A percentile compares a stretch with the other conserved stretches of the same genome.
Evolutionary conservation across 106 monocot species (phyloP).

Genomic region (Alisma plantagoaquatica): DNA sequence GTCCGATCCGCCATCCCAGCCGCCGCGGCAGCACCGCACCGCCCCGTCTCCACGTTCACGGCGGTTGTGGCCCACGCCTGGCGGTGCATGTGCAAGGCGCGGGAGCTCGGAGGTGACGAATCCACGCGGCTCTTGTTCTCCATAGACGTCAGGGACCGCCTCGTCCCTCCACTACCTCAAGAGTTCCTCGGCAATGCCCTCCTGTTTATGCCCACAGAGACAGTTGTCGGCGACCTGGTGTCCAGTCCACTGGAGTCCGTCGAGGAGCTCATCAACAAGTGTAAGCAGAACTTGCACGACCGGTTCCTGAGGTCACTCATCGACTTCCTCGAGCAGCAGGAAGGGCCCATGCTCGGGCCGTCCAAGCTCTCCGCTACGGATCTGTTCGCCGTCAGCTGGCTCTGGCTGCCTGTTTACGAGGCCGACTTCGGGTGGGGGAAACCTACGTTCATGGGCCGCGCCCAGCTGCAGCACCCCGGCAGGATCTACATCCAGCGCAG

Average conservation of each 20-base stretch:
- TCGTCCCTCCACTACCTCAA: conserved; percentile 32
- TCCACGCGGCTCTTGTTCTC: conserved; percentile 30
- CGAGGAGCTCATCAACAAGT: conserved; percentile 15
- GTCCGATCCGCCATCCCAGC: neutral
- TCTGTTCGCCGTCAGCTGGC: conserved; percentile 34
- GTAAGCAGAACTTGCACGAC: conserved; percentile 5
- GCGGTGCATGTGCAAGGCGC: conserved; percentile 43
- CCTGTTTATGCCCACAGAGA: conserved; percentile 9
- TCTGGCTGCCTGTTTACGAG: conserved; percentile 24
- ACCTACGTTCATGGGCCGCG: conserved; percentile 34
- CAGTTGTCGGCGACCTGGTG: conserved; percentile 13
- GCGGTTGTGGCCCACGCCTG: conserved; percentile 41
- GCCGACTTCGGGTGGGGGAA: conserved; percentile 61
- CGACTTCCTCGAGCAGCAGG: conserved; percentile 32
- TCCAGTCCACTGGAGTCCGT: conserved; percentile 1
- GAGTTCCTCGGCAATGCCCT: conserved; percentile 45
- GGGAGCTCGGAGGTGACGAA: conserved; percentile 10
- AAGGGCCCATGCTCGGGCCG: conserved; percentile 6
- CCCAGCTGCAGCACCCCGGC: conserved; percentile 16
- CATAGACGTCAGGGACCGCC: conserved; percentile 23
- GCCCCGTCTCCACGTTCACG: too few species aligned
- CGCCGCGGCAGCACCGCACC: conserved; percentile 5
- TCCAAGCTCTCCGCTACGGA: conserved; percentile 13
- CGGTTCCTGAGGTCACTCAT: too few species aligned
- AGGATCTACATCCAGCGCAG: too few species aligned